A percentile compares a stretch with the other conserved stretches of the same genome.
phyloP scores from a whole-genome alignment of 1,139 yeast species.

The Candida labiduridarum region DNA sequence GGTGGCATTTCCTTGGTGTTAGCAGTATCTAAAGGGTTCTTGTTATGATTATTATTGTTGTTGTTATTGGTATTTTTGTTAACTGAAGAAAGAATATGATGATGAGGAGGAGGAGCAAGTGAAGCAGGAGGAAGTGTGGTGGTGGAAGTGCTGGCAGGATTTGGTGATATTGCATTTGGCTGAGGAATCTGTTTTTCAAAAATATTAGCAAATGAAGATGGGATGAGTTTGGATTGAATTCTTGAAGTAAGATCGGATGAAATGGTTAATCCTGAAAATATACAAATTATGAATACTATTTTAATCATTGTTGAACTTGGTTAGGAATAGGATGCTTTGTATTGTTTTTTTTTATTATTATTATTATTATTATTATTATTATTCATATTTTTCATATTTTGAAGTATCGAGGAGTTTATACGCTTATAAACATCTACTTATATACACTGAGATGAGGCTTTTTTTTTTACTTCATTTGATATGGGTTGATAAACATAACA shows the following conservation, averaged over 20 bases:
- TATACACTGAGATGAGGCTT: not conserved
- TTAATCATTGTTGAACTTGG: not conserved
- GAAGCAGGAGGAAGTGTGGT: not conserved
- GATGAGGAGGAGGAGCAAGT: too few relatives aligned
- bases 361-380: too few relatives aligned
- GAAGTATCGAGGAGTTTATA: too few relatives aligned
- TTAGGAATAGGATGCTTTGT: not conserved
- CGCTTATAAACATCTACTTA: too few relatives aligned
- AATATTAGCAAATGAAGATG: constrained; percentile 4
- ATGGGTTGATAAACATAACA: not conserved
- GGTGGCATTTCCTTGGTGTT: constrained; percentile 7
- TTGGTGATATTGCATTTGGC: constrained; percentile 10
- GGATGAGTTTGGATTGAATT: constrained; percentile 6
- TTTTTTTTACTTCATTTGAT: not conserved
- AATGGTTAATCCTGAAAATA: not conserved
- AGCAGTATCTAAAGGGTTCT: not conserved
- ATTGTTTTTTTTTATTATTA: not conserved
- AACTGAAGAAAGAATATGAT: not conserved
- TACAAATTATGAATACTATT: not conserved
- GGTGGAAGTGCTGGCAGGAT: not conserved
- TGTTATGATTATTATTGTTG: not conserved
- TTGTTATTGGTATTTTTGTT: too few relatives aligned
- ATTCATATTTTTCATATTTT: not conserved
- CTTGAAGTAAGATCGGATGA: constrained; percentile 2
- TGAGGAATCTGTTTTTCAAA: not conserved